Evolutionary conservation across 2,329 filamentous ascomycete genomes (phyloP), one percentile per base, ranked within the genome.

Genomic region (Hansfordia pulvinata): DNA sequence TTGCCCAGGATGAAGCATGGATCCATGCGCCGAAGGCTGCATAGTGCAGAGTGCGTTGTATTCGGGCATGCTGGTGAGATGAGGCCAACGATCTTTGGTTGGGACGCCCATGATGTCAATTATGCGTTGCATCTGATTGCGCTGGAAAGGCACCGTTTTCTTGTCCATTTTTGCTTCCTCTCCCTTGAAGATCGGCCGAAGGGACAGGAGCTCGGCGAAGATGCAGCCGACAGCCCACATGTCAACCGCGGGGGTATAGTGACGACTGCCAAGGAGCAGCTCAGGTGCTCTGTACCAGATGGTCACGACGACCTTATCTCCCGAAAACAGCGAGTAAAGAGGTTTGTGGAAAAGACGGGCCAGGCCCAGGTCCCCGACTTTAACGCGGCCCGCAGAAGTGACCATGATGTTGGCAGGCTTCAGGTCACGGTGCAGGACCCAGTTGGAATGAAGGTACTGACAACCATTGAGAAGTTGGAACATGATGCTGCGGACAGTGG

Each of bases 121-220:
- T 41, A 98, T 98, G 55, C 93, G 94, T 46, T 90, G 84, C 88
- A 98, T 96, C 56, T 98, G 90, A 43, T 94, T 94, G 10, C 86
- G 73, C 53, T 98, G 90, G 41, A 98, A 98, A 0, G 90, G 90
- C 0, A 96, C 86, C 1, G 82, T 90, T 57, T 96, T 96, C 54
- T 98, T 98, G 52, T 98, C 90, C 80, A 96, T 94, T 56, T 98
- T 98, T 10, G 90, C 90, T 53, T 98, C 90, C 46, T 98, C 90
- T 0, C 90, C 90, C 48, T 98, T 98, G 53, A 98, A 98, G 29
- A 98, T 96, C 0, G 90, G 90, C 1, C 88, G 69, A 4, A 98
- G 58, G 2, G 82, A 86, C 0, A 98, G 59, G 3, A 98, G 62
- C 50, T 98, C 90, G 3, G 90, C 90, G 45, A 98, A 96, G 43